Evolutionary conservation across 2,329 filamentous ascomycete species (phyloP), one percentile per base, ranked within the genome.

Genomic region (Pseudogymnoascus sp.): DNA sequence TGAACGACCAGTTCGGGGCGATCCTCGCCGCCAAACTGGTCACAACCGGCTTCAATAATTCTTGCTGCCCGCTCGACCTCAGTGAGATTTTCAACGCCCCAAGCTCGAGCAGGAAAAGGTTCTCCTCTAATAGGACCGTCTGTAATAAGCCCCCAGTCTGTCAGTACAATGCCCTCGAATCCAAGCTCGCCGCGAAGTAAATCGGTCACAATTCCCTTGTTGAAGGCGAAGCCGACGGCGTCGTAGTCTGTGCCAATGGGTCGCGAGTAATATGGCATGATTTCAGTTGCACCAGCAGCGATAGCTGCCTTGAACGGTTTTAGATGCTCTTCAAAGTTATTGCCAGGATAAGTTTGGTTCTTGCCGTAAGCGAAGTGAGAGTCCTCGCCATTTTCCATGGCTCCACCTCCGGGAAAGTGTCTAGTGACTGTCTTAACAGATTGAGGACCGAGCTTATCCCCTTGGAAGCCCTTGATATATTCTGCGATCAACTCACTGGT

Each of bases 131-230:
- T 16, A 16, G 16, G 1, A 16, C 16, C 68, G 53, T 81, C 78
- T 0, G 80, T 83, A 18, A 83, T 74, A 2, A 84, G 73, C 0
- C 80, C 79, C 81, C 81, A 83, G 64, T 83, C 81, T 0, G 78
- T 80, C 1, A 78, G 73, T 0, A 83, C 75, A n/a, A 83, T 80
- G 1, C 81, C 81, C 0, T 81, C 68, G 63, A 81, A 84, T 1
- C 80, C 80, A 0, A 83, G 73, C 59, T 82, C 73, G 1, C 75
- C 66, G 0, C 77, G 77, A 1, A 83, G 71, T 0, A 84, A 75
- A 36, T 76, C 78, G 0, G 80, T 83, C 49, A 83, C 75, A 36
- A 83, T 77, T 1, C 71, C 74, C 65, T 79, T 81, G 72, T 83
- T 82, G 71, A 83, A 82, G 0, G 76, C 76, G 66, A 82, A 81